Evolutionary conservation across 331 rosid genomes (phyloP).

Genomic region (Quercus tomentella): DNA sequence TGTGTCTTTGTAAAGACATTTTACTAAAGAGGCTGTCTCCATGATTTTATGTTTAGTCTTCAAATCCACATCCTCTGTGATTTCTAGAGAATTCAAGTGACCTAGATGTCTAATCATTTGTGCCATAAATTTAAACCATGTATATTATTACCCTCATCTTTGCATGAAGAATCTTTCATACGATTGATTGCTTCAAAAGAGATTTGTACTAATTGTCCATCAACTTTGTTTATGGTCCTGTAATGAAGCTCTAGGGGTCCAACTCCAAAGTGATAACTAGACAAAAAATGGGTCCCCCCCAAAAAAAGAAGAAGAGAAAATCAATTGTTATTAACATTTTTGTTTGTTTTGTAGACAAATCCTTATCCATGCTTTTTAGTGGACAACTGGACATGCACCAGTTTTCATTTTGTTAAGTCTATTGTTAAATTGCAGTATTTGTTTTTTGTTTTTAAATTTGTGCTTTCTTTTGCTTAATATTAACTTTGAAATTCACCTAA

Average conservation of each 20-base stretch:
- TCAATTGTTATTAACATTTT: neutral
- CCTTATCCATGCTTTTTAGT: neutral
- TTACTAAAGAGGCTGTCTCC: too few relatives aligned
- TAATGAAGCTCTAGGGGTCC: neutral
- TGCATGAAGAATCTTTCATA: neutral
- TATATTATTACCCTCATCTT: too few relatives aligned
- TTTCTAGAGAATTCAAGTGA: too few relatives aligned
- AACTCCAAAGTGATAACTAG: neutral
- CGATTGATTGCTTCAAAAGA: neutral
- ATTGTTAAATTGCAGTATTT: neutral
- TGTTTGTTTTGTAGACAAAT: neutral
- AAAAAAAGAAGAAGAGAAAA: neutral
- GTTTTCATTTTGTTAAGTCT: neutral
- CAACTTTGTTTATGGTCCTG: neutral
- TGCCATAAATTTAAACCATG: too few relatives aligned
- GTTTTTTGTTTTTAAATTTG: neutral
- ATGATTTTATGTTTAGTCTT: too few relatives aligned
- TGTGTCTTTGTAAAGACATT: too few relatives aligned
- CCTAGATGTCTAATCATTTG: too few relatives aligned
- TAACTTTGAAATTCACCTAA: neutral
- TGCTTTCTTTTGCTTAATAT: slow-evolving; percentile 1
- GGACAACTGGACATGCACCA: neutral
- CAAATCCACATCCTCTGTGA: too few relatives aligned
- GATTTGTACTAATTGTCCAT: neutral
- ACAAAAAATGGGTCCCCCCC: neutral